Conservation (phyloP, 2,329 filamentous ascomycete genomes). For the Ramularia endophylla region DNA sequence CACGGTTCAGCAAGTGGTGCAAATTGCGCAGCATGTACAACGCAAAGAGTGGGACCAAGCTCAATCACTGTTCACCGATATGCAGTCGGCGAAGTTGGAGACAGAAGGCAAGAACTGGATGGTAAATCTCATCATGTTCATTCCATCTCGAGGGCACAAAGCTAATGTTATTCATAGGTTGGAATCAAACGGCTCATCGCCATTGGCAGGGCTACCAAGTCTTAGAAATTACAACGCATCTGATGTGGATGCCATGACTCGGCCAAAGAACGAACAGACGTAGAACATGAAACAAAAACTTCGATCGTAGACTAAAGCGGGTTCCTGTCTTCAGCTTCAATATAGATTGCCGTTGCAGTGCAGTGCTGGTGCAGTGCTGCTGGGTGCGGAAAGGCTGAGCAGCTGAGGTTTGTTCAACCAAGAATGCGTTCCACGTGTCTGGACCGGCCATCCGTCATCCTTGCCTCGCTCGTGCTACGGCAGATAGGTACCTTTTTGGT, state of each 20-base stretch:
- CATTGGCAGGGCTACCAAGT: conserved; percentile 33
- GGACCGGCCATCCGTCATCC: too few relatives aligned
- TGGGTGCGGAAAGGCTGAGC: too few relatives aligned
- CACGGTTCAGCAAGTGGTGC: conserved; percentile 62
- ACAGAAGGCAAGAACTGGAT: conserved; percentile 46
- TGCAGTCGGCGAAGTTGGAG: conserved; percentile 44
- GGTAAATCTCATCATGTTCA: conserved; percentile 33
- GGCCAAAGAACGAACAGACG: too few relatives aligned
- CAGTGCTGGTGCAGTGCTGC: too few relatives aligned
- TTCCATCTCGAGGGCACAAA: not conserved
- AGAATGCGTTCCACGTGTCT: too few relatives aligned
- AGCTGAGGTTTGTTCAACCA: too few relatives aligned
- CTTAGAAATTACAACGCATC: conserved; percentile 1
- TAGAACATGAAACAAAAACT: not conserved
- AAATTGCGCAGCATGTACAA: conserved; percentile 44
- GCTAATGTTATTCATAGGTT: conserved; percentile 22
- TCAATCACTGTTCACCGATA: conserved; percentile 37
- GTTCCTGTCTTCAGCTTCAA: too few relatives aligned
- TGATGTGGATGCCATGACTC: not conserved
- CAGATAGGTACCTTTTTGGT: too few relatives aligned
- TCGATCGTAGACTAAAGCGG: not conserved
- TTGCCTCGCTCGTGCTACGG: too few relatives aligned
- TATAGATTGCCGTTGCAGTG: too few relatives aligned
- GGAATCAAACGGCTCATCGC: conserved; percentile 36
- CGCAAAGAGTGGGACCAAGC: conserved; percentile 42